Conservation (phyloP, 371 early-diverging fungal species). For the Amoeboaphelidium occidentale region DNA sequence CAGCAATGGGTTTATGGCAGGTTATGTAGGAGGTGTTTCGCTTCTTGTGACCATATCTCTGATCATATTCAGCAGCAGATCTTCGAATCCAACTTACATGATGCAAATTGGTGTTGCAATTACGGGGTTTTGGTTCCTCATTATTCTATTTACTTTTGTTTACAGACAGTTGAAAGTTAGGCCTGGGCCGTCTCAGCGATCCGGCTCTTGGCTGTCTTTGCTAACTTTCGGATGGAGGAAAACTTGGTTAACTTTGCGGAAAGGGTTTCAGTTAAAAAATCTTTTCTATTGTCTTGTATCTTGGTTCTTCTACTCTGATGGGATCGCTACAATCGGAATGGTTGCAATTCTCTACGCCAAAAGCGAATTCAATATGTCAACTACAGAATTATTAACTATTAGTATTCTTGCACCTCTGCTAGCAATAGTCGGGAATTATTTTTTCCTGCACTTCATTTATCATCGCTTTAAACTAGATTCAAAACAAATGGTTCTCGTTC, state of each 20-base stretch:
- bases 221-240: not conserved
- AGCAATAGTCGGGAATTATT: slow-evolving; percentile 20
- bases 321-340: slow-evolving; percentile 11
- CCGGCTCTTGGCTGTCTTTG: slow-evolving; percentile 5
- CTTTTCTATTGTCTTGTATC: slow-evolving; percentile 13
- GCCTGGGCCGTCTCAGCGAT: slow-evolving; percentile 25
- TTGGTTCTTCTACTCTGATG: slow-evolving; percentile 17
- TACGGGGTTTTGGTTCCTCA: slow-evolving; percentile 23
- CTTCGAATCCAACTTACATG: slow-evolving; percentile 11
- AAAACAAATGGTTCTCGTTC: slow-evolving; percentile 9
- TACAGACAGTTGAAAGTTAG: slow-evolving; percentile 13
- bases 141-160: slow-evolving; percentile 8
- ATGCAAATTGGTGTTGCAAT: slow-evolving; percentile 23
- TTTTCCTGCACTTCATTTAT: slow-evolving; percentile 21
- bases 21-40: slow-evolving; percentile 17
- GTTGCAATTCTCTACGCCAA: slow-evolving; percentile 22
- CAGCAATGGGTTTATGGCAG: slow-evolving; percentile 16
- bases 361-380: slow-evolving; percentile 10
- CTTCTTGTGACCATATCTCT: slow-evolving; percentile 17
- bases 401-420: slow-evolving; percentile 18
- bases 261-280: slow-evolving; percentile 8
- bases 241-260: slow-evolving; percentile 5
- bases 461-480: slow-evolving; percentile 7
- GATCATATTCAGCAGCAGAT: slow-evolving; percentile 12
- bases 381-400: slow-evolving; percentile 13